Evolutionary conservation across 78 protist genomes (phyloP).

Genomic region (Bigelowiella natans): DNA sequence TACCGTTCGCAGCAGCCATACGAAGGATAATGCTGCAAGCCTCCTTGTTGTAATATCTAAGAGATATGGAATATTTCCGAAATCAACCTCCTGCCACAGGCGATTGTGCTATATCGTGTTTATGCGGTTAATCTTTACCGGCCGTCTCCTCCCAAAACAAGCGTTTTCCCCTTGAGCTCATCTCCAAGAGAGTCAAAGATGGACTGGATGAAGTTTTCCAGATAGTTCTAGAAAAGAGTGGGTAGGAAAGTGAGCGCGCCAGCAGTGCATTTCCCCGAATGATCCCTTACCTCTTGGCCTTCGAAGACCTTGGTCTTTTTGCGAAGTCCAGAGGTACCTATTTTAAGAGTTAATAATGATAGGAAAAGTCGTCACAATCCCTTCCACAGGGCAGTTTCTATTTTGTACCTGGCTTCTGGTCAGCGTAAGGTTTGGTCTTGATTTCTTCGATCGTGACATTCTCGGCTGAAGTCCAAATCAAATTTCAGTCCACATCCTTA

Average conservation of each 20-base stretch:
- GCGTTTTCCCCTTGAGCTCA: conserved; percentile 33
- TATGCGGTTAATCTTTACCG: conserved; percentile 60
- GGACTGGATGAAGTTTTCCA: conserved; percentile 80
- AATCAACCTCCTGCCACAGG: no score
- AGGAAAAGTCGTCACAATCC: not conserved
- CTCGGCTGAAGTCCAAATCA: not conserved
- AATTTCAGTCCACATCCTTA: no score
- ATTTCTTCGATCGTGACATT: not conserved
- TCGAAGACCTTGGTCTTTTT: conserved; percentile 45
- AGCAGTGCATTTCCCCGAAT: not conserved
- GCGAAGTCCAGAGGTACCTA: conserved; percentile 79
- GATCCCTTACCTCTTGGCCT: not conserved
- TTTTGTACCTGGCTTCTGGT: conserved; percentile 66
- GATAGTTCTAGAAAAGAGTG: conserved; percentile 45
- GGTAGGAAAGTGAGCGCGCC: not conserved
- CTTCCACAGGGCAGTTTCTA: not conserved
- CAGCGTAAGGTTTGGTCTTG: conserved; percentile 55
- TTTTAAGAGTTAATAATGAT: no score
- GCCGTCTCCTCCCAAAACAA: conserved; percentile 94
- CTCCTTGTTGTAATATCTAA: not conserved
- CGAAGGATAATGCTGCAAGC: conserved; percentile 60
- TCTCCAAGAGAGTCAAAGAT: conserved; percentile 36
- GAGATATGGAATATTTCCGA: no score
- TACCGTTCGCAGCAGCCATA: conserved; percentile 73
- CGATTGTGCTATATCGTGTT: no score